Conservation (phyloP, 768 basidiomycete genomes). For the Boletus pseudopeckii region DNA sequence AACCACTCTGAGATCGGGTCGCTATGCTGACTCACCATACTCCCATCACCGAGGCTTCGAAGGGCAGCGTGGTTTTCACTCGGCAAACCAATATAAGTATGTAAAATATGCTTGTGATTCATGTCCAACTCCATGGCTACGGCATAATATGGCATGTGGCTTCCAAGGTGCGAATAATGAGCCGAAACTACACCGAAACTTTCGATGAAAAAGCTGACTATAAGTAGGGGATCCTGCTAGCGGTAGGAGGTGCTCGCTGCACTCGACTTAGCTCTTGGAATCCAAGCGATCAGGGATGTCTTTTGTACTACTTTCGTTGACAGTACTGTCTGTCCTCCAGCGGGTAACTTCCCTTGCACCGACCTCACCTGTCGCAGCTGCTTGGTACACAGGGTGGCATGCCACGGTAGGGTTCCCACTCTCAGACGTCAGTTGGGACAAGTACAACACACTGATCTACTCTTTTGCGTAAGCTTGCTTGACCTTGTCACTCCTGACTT, state of each 20-base stretch:
- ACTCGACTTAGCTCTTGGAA: background rate
- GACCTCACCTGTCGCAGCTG: slow-evolving; percentile 37
- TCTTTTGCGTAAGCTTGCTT: slow-evolving; percentile 52
- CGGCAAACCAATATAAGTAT: too few species aligned
- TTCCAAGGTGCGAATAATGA: background rate
- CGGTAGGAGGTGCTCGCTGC: background rate
- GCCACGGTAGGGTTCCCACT: slow-evolving; percentile 48
- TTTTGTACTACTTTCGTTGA: background rate
- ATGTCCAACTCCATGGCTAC: background rate
- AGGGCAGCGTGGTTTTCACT: background rate
- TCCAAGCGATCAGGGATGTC: background rate
- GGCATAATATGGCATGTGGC: background rate
- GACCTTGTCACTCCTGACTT: background rate
- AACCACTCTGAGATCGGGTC: background rate
- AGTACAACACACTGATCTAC: slow-evolving; percentile 69
- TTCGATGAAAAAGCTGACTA: background rate
- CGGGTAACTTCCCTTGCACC: background rate
- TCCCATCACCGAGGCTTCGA: background rate
- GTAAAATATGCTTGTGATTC: too few species aligned
- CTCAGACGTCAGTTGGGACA: slow-evolving; percentile 58
- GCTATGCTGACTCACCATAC: background rate
- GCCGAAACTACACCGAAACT: background rate
- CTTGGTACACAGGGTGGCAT: slow-evolving; percentile 73
- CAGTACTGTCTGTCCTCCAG: slow-evolving; percentile 1
- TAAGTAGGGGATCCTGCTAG: slow-evolving; percentile 2